Conservation (phyloP, 164 flowering plant species). For the Nelumbo lutea region DNA sequence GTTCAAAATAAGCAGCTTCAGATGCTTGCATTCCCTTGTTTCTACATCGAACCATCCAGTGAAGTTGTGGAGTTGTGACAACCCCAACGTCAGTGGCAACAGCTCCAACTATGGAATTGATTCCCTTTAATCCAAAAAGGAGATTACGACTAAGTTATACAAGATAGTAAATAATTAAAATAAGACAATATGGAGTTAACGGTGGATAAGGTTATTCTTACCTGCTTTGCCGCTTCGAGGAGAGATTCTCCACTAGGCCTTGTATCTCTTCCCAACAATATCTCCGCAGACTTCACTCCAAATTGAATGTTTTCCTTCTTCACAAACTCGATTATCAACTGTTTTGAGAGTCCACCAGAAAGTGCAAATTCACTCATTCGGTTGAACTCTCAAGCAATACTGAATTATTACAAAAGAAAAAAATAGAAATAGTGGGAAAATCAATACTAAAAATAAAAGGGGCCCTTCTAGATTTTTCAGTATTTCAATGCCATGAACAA, state of each 20-base stretch:
- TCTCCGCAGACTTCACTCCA: conserved; percentile 35
- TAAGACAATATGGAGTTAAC: background rate
- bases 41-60: conserved; percentile 89
- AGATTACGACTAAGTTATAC: background rate
- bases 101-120: conserved; percentile 62
- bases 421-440: background rate
- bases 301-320: conserved; percentile 56
- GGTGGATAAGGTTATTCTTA: conserved; percentile 19
- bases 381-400: background rate
- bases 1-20: conserved; percentile 63
- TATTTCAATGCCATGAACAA: background rate
- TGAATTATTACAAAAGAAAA: background rate
- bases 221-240: conserved; percentile 81
- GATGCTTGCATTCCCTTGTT: conserved; percentile 60
- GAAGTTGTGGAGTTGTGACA: conserved; percentile 89
- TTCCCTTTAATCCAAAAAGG: conserved; percentile 43
- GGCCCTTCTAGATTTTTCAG: background rate
- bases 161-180: background rate
- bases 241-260: conserved; percentile 90
- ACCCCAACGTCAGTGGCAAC: conserved; percentile 65
- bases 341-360: conserved; percentile 12
- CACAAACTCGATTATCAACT: conserved; percentile 66
- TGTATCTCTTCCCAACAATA: conserved; percentile 87
- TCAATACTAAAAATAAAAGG: background rate
- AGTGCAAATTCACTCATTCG: background rate